These are phyloP conservation scores for Geranium brycei DNA, from an alignment of 345 rosid species.

Conservation along the genomic window DNA sequence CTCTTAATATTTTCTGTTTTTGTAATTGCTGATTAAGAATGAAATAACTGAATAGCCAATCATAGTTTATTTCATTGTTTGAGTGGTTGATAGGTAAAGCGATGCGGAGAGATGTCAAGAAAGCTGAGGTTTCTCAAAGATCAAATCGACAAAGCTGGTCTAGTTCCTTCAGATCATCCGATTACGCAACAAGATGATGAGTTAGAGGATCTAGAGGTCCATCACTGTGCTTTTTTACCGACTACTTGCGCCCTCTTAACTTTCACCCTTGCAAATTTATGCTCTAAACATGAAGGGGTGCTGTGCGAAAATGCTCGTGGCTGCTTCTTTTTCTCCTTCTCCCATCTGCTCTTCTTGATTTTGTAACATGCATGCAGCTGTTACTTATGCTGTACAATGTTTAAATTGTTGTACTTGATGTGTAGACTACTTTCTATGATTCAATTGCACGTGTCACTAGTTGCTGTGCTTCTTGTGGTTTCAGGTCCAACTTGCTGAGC, in stretches of 20 bases:
- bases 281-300: neutral
- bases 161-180: slow-evolving; percentile 46
- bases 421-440: neutral
- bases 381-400: too few relatives aligned
- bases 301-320: too few relatives aligned
- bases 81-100: slow-evolving; percentile 50
- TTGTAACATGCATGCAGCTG: too few relatives aligned
- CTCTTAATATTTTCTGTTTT: too few relatives aligned
- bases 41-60: slow-evolving; percentile 15
- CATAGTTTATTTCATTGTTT: slow-evolving; percentile 4
- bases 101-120: slow-evolving; percentile 95
- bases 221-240: neutral
- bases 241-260: neutral
- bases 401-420: neutral
- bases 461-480: slow-evolving; percentile 12
- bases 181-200: slow-evolving; percentile 62
- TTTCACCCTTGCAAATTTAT: neutral
- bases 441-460: neutral
- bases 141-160: slow-evolving; percentile 81
- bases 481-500: slow-evolving; percentile 78
- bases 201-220: slow-evolving; percentile 84
- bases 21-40: neutral
- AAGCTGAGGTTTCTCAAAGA: slow-evolving; percentile 80
- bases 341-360: too few relatives aligned
- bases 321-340: too few relatives aligned